Base-by-base conservation (phyloP, 495 filamentous ascomycete genomes). In the Podospora pseudoanserina region DNA sequence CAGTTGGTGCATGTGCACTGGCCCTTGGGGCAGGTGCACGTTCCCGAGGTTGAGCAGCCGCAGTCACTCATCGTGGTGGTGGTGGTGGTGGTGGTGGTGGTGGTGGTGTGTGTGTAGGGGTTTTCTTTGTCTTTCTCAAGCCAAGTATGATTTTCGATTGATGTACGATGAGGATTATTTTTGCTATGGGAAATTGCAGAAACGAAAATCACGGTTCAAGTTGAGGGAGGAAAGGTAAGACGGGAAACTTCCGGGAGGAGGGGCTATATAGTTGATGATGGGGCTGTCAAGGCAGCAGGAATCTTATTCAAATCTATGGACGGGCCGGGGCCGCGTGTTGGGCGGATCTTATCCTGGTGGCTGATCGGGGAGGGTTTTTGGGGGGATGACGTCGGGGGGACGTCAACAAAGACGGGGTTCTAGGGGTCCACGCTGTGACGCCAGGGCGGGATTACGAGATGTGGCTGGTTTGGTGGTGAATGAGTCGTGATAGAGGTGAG, bases 1-100 rank as follows among this genome's bases (percentile, higher is more conserved):
- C 73, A 75, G 53, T 68, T 71, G 6, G 67, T 30, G 27, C 73
- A 75, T 20, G 71, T 70, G 70, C 73, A 75, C 57, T 71, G 49
- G 0, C 73, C 73, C 63, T 60, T 4, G 15, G 71, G 60, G n/a
- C 73, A 75, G 61, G 13, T 67, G 64, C 73, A 75, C 5, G 67
- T 66, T 13, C 73, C 73, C 0, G 65, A 57, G 0, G 28, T 30
- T 26, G 58, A 20, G 60, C 71, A 75, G 0, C 66, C 67, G 44
- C 73, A 73, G 39, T 66, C 68, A 63, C 61, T 55, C 39, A 49
- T 49, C 0, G 5, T 49, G 0, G 39, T 49, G 39, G 39, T 49
- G 30, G 30, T 32, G 30, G 30, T 49, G 39, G 39, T 49, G 20
- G 20, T 20, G 20, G 20, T 20, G 20, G 20, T n/a, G n/a, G n/a